Base-by-base conservation (phyloP, 768 basidiomycete species). In the Amanita fuliginea region DNA sequence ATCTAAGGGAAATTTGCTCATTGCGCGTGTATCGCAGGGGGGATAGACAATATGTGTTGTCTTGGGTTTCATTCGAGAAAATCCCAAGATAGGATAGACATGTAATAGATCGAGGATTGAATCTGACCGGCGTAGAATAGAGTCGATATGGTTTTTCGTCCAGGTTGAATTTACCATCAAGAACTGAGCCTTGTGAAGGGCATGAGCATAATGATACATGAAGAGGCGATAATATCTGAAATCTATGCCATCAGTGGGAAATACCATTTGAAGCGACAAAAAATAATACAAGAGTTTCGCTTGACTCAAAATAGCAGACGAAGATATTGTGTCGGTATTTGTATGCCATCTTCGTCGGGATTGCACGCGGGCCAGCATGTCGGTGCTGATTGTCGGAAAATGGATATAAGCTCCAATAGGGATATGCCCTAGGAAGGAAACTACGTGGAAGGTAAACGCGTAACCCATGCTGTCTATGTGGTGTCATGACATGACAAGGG, bases 141-240 rank as follows among this genome's bases (percentile, higher is more conserved):
- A 70, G 55, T 86, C 75, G 53, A 97, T 70, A 58, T 98, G 96
- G 36, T 73, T 74, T 57, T 83, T 80, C 2, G 95, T 98, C 95
- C 96, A 98, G 0, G 87, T 81, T 3, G 92, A 96, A 64, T 98
- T 98, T 57, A 88, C 92, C 89, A 95, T 92, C 40, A 87, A 55
- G 64, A 88, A 87, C 48, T 72, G 76, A 2, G 91, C 81, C 35
- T 73, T 74, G 21, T 78, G 75, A 26, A 99, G 79, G 8, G 84
- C 83, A 3, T 73, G 62, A 1, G 86, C 71, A 63, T 99, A 98
- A 49, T 86, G 75, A 52, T 78, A 77, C 74, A 94, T 91, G 64
- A 89, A 89, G 4, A 92, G 56, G 43, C 81, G 80, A 65, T 99
- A 98, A 64, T 98, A 98, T 8, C 88, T 91, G 57, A 45, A 26